A percentile compares a stretch with the other conserved stretches of the same genome.
Conservation (phyloP, 2,329 filamentous ascomycete genomes). For the Neopestalotiopsis clavispora region DNA sequence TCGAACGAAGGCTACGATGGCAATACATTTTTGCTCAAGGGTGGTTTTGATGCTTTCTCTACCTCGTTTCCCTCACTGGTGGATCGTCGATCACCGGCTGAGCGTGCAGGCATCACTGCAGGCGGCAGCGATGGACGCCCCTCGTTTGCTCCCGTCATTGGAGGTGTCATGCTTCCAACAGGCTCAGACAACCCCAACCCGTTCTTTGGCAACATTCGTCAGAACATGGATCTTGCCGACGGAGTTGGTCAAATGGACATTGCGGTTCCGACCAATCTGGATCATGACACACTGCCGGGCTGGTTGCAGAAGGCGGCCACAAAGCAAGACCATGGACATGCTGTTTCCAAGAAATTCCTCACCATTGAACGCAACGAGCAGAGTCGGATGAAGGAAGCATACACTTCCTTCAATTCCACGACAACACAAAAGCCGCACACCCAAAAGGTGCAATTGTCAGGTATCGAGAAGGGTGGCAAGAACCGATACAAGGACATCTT, state of each 20-base stretch:
- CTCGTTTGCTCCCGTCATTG: constrained; percentile 76
- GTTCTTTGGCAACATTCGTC: constrained; percentile 94
- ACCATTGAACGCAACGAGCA: constrained; percentile 85
- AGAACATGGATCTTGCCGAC: constrained; percentile 93
- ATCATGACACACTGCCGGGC: constrained; percentile 63
- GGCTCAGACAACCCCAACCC: constrained; percentile 75
- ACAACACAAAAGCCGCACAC: constrained; percentile 33
- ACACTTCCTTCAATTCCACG: constrained; percentile 53
- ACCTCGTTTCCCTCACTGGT: constrained; percentile 68
- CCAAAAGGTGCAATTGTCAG: constrained; percentile 73
- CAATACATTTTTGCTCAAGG: constrained; percentile 74
- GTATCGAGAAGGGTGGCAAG: constrained; percentile 92
- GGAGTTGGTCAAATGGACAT: constrained; percentile 85
- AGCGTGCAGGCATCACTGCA: constrained; percentile 54
- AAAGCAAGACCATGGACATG: constrained; percentile 74
- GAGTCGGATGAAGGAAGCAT: constrained; percentile 86
- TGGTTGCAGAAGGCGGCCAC: constrained; percentile 79
- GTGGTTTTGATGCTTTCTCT: constrained; percentile 80
- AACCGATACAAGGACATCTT: constrained; percentile 98
- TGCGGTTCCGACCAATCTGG: constrained; percentile 49
- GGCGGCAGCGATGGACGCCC: constrained; percentile 49
- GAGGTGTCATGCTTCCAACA: constrained; percentile 82
- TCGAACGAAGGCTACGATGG: constrained; percentile 81
- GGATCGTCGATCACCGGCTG: constrained; percentile 56
- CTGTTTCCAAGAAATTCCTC: constrained; percentile 82